These are phyloP conservation scores for Fusarium sp. DNA, from an alignment of 2,329 filamentous ascomycete species.

Conservation along the genomic window DNA sequence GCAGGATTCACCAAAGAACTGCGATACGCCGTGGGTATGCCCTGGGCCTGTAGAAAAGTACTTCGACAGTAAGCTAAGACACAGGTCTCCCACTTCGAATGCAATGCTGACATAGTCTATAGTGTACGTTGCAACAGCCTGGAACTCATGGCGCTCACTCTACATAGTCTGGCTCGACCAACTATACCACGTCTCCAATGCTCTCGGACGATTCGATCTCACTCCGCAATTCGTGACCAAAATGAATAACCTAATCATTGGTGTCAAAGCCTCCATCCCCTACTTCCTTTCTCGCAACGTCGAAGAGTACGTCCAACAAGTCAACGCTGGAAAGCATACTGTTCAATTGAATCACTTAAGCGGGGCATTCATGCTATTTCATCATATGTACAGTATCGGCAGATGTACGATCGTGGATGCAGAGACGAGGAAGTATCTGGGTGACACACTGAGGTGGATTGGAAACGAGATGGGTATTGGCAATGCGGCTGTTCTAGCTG, in stretches of 20 bases:
- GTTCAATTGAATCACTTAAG: background rate
- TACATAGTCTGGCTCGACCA: conserved; percentile 15
- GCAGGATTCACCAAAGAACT: background rate
- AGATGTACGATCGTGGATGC: conserved; percentile 5
- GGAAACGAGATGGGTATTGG: conserved; percentile 14
- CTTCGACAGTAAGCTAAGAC: background rate
- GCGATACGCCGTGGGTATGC: background rate
- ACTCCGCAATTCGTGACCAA: background rate
- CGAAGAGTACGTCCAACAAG: background rate
- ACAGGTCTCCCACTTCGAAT: rapidly evolving
- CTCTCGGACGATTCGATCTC: background rate
- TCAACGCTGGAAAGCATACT: background rate
- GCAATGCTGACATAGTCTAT: background rate
- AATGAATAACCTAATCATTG: background rate
- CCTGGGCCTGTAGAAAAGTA: conserved; percentile 13
- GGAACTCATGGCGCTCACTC: conserved; percentile 22
- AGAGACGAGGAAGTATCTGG: background rate
- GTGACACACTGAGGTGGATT: conserved; percentile 1
- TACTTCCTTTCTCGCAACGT: conserved; percentile 8
- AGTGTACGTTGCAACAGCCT: conserved; percentile 16
- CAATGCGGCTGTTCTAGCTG: background rate
- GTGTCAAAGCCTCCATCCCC: conserved; percentile 9
- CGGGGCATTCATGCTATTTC: background rate
- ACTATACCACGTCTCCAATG: conserved; percentile 4
- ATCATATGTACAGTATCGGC: conserved; percentile 11